Conservation (phyloP, 2,329 filamentous ascomycete genomes). For the Ampelomyces quisqualis region DNA sequence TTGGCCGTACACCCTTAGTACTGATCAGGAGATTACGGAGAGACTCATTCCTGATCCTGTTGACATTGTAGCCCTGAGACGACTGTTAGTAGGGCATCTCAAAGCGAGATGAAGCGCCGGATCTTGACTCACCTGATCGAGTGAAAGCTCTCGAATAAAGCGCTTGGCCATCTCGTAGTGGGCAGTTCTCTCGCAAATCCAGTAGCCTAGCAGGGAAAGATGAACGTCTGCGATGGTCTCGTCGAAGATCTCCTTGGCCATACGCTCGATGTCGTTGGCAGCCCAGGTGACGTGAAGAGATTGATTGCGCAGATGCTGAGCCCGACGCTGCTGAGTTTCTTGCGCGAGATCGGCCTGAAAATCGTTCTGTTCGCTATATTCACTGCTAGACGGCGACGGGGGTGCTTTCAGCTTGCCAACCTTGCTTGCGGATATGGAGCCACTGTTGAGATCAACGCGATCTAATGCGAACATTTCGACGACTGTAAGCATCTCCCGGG, state of each 20-base stretch:
- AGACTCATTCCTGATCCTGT: constrained; percentile 14
- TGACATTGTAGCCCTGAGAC: constrained; percentile 21
- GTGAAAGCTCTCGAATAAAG: constrained; percentile 30
- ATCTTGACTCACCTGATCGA: constrained; percentile 24
- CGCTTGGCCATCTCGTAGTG: constrained; percentile 26
- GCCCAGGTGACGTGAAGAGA: constrained; percentile 15
- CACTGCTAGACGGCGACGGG: too few relatives aligned
- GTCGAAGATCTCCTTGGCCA: constrained; percentile 22
- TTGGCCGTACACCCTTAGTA: constrained; percentile 10
- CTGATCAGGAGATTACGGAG: constrained; percentile 18
- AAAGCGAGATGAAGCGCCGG: background rate
- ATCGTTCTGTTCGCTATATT: too few relatives aligned
- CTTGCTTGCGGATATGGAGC: too few relatives aligned
- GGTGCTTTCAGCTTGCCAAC: too few relatives aligned
- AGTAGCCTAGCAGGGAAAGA: constrained; percentile 27
- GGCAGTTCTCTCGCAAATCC: constrained; percentile 23
- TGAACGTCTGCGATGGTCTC: constrained; percentile 28
- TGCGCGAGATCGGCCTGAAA: too few relatives aligned
- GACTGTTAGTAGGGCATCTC: background rate
- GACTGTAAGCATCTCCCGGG: background rate
- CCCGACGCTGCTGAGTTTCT: background rate
- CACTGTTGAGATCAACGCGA: background rate
- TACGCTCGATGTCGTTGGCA: constrained; percentile 10
- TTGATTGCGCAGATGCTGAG: constrained; percentile 1
- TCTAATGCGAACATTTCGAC: background rate